These are phyloP conservation scores for Zasmidium cellare DNA, from an alignment of 2,329 filamentous ascomycete genomes.

Conservation along the genomic window DNA sequence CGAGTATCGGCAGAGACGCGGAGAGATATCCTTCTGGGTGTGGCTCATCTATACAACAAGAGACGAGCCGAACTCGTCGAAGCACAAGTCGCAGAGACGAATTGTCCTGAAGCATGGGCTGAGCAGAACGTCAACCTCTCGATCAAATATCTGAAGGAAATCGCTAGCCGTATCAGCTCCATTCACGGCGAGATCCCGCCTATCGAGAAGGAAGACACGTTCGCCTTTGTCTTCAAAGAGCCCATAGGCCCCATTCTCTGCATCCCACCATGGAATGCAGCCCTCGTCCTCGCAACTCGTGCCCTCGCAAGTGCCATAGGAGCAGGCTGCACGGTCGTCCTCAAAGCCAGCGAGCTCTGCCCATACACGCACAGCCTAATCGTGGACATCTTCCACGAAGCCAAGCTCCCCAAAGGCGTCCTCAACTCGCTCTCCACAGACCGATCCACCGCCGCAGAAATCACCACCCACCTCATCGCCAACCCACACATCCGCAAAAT, in stretches of 20 bases:
- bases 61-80: slow-evolving; percentile 26
- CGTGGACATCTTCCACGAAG: slow-evolving; percentile 65
- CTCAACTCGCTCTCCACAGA: slow-evolving; percentile 69
- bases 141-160: slow-evolving; percentile 31
- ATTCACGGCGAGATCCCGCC: slow-evolving; percentile 53
- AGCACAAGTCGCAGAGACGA: slow-evolving; percentile 33
- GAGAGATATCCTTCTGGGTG: slow-evolving; percentile 31
- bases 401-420: slow-evolving; percentile 72
- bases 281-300: slow-evolving; percentile 50
- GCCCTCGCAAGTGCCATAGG: slow-evolving; percentile 61
- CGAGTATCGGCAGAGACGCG: slow-evolving; percentile 26
- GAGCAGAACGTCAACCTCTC: slow-evolving; percentile 35
- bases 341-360: slow-evolving; percentile 70
- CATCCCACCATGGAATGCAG: slow-evolving; percentile 78
- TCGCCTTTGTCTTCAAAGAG: slow-evolving; percentile 68
- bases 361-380: slow-evolving; percentile 66
- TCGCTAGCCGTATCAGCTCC: slow-evolving; percentile 43
- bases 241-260: slow-evolving; percentile 77
- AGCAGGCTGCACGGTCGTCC: slow-evolving; percentile 70
- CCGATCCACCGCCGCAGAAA: slow-evolving; percentile 60
- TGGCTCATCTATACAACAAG: slow-evolving; percentile 32
- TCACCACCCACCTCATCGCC: slow-evolving; percentile 69
- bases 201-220: slow-evolving; percentile 50
- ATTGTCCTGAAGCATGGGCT: slow-evolving; percentile 41
- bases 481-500: slow-evolving; percentile 69